Conservation (phyloP, 2,329 filamentous ascomycete species). For the Tolypocladium tundrense region DNA sequence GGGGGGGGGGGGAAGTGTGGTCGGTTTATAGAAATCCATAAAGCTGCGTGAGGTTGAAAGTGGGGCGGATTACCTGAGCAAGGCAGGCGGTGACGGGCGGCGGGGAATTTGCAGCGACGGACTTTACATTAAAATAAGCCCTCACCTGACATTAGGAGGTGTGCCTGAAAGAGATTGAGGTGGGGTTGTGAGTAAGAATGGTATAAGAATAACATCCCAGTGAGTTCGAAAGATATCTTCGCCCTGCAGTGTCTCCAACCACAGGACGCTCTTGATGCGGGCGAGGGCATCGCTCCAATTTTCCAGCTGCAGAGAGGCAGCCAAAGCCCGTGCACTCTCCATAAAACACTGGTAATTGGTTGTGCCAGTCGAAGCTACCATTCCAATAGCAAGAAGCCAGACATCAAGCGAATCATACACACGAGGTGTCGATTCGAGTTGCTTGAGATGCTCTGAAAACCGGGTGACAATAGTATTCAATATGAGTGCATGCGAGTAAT, state of each 20-base stretch:
- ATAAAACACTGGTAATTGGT: neutral
- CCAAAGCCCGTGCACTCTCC: neutral
- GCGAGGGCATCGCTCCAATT: neutral
- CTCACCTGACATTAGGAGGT: too few species aligned
- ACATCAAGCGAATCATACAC: neutral
- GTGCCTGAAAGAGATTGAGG: too few species aligned
- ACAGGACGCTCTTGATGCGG: neutral
- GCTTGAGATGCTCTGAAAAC: neutral
- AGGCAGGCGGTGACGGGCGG: too few species aligned
- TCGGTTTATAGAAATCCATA: too few species aligned
- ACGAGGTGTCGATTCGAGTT: neutral
- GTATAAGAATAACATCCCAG: neutral
- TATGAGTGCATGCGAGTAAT: constrained; percentile 34
- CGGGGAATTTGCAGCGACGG: too few species aligned
- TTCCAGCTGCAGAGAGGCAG: neutral
- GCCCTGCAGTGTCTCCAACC: neutral
- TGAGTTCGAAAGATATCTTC: neutral
- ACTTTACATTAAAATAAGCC: too few species aligned
- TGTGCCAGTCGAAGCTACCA: neutral
- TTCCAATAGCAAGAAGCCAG: neutral
- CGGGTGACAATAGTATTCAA: neutral
- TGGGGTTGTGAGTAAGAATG: too few species aligned
- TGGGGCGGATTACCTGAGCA: too few species aligned
- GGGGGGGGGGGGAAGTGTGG: too few species aligned
- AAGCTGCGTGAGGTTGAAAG: too few species aligned